Evolutionary conservation across 2,329 filamentous ascomycete genomes (phyloP).

Genomic region (Alternaria sp.): DNA sequence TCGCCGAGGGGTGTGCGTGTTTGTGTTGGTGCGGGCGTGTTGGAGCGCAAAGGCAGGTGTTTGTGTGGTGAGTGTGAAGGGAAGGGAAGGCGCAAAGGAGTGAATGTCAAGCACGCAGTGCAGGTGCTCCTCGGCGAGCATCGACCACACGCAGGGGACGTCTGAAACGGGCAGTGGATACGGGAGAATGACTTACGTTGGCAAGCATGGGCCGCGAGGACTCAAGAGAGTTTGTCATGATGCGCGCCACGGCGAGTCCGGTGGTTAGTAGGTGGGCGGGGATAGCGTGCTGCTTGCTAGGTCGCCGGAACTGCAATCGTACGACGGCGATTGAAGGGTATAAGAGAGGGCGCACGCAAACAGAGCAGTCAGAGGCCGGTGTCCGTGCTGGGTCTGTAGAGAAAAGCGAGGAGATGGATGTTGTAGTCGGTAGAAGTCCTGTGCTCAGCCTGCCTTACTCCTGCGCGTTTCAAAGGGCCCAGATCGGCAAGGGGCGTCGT

Average conservation of each 20-base stretch:
- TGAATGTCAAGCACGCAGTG: background rate
- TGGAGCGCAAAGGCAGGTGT: background rate
- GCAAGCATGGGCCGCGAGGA: constrained; percentile 50
- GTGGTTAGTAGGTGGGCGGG: background rate
- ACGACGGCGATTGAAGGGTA: background rate
- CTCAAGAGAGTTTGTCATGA: constrained; percentile 49
- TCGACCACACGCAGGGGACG: constrained; percentile 25
- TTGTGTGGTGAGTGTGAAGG: constrained; percentile 3
- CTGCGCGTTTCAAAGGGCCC: constrained; percentile 31
- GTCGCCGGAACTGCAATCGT: background rate
- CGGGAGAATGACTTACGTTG: constrained; percentile 44
- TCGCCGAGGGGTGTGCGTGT: constrained; percentile 9
- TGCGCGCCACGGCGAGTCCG: constrained; percentile 13
- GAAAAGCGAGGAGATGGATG: constrained; percentile 5
- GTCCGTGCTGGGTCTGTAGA: constrained; percentile 9
- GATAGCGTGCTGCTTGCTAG: background rate
- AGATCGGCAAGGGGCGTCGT: constrained; percentile 33
- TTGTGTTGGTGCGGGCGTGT: background rate
- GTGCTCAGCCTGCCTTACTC: constrained; percentile 22
- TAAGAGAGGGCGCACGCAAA: background rate
- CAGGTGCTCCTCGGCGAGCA: constrained; percentile 15
- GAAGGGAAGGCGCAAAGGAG: constrained; percentile 4
- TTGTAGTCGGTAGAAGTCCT: constrained; percentile 13
- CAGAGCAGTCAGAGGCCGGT: background rate
- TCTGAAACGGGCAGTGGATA: constrained; percentile 39